Evolutionary conservation across 2,329 filamentous ascomycete genomes (phyloP).

Genomic region (Neocatenulostroma microsporum): DNA sequence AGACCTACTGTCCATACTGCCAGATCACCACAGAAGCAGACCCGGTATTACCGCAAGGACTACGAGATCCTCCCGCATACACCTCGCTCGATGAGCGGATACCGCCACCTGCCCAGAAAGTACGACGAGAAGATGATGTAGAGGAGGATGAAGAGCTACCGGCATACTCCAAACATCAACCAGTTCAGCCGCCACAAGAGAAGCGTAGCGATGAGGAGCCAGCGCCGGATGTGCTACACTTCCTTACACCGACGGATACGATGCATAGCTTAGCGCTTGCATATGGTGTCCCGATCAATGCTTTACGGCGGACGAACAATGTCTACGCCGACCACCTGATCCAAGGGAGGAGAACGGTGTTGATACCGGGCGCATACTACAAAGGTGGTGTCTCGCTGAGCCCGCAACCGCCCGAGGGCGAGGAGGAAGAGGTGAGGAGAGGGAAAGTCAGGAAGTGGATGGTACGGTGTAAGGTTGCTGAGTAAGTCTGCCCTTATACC

Average conservation of each 20-base stretch:
- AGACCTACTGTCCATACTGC: slow-evolving; percentile 63
- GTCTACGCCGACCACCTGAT: slow-evolving; percentile 65
- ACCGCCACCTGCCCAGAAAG: slow-evolving; percentile 25
- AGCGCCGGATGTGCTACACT: slow-evolving; percentile 63
- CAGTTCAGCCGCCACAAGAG: slow-evolving; percentile 26
- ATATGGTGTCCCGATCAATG: slow-evolving; percentile 59
- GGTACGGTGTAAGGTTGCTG: slow-evolving; percentile 67
- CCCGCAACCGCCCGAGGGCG: slow-evolving; percentile 62
- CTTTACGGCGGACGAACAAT: slow-evolving; percentile 59
- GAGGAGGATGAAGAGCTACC: slow-evolving; percentile 36
- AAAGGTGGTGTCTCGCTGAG: slow-evolving; percentile 60
- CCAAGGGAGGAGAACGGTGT: slow-evolving; percentile 57
- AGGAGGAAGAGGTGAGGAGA: slow-evolving; percentile 66
- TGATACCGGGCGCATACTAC: slow-evolving; percentile 66
- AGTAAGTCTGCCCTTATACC: no score
- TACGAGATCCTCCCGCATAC: slow-evolving; percentile 63
- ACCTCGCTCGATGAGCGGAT: slow-evolving; percentile 20
- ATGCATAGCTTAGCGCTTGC: slow-evolving; percentile 61
- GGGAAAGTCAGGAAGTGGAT: slow-evolving; percentile 67
- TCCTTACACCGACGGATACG: slow-evolving; percentile 63
- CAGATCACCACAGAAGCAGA: slow-evolving; percentile 59
- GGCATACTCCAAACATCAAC: slow-evolving; percentile 34
- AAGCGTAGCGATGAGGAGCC: slow-evolving; percentile 23
- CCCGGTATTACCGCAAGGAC: slow-evolving; percentile 55
- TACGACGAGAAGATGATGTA: slow-evolving; percentile 7